Evolutionary conservation across 257 asterid genomes (phyloP).

Genomic region (Solanum bulbocastanum): DNA sequence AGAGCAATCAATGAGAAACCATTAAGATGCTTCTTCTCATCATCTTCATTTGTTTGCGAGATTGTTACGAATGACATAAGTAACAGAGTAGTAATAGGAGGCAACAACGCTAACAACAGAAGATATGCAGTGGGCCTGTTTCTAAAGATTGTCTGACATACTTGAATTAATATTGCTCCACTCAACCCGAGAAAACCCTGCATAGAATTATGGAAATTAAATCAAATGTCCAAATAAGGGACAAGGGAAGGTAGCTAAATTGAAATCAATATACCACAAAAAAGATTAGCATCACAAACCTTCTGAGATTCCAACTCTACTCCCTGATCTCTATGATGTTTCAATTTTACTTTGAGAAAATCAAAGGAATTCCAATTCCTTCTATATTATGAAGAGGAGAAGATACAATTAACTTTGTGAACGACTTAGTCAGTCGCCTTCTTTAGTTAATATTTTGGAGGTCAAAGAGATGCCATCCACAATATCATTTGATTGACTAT

Average conservation of each 20-base stretch:
- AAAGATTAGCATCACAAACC: background rate
- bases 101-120: conserved; percentile 26
- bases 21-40: conserved; percentile 62
- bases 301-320: background rate
- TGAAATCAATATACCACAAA: background rate
- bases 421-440: background rate
- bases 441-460: background rate
- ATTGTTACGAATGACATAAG: conserved; percentile 67
- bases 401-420: background rate
- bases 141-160: conserved; percentile 52
- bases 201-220: background rate
- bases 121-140: conserved; percentile 66
- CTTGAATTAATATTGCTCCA: conserved; percentile 82
- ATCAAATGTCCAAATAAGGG: background rate
- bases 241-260: background rate
- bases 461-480: background rate
- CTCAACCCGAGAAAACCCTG: conserved; percentile 95
- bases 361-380: background rate
- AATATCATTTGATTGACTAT: background rate
- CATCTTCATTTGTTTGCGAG: conserved; percentile 39
- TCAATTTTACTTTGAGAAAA: background rate
- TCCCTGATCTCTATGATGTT: background rate
- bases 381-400: background rate
- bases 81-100: conserved; percentile 28
- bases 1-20: conserved; percentile 51